A percentile compares a stretch with the other conserved stretches of the same genome.
phyloP scores from a whole-genome alignment of 2,329 filamentous ascomycete species.

The Colletotrichum tanaceti region DNA sequence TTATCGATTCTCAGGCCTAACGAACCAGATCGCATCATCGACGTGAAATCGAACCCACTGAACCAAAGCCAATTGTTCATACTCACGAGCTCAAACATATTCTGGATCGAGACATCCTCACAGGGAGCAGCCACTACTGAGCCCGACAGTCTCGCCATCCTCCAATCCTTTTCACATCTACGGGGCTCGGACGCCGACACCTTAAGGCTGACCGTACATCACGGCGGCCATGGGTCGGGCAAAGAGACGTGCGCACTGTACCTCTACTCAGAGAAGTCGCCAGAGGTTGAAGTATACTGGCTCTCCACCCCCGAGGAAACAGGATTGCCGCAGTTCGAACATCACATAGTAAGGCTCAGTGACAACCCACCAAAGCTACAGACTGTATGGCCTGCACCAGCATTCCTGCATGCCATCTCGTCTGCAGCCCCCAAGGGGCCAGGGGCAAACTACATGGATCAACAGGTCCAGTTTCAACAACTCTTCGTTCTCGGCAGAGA shows the following conservation, averaged over 20 bases:
- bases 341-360: constrained; percentile 45
- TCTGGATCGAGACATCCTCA: constrained; percentile 58
- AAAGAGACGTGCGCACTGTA: constrained; percentile 47
- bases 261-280: constrained; percentile 48
- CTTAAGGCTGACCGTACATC: constrained; percentile 54
- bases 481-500: constrained; percentile 35
- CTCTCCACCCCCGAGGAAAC: constrained; percentile 45
- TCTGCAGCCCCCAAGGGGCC: constrained; percentile 12
- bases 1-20: constrained; percentile 46
- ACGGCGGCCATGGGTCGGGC: constrained; percentile 38
- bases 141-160: constrained; percentile 43
- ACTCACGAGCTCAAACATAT: constrained; percentile 65
- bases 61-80: constrained; percentile 65
- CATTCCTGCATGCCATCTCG: constrained; percentile 12
- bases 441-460: constrained; percentile 18
- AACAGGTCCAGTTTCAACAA: constrained; percentile 35
- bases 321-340: constrained; percentile 52
- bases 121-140: constrained; percentile 34
- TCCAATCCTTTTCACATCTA: constrained; percentile 60
- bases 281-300: constrained; percentile 52
- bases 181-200: constrained; percentile 52
- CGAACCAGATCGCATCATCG: constrained; percentile 61
- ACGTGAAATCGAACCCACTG: constrained; percentile 62
- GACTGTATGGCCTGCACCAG: constrained; percentile 30
- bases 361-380: constrained; percentile 23